These are phyloP conservation scores for Stellera chamaejasme DNA, from an alignment of 345 rosid genomes.

Conservation along the genomic window DNA sequence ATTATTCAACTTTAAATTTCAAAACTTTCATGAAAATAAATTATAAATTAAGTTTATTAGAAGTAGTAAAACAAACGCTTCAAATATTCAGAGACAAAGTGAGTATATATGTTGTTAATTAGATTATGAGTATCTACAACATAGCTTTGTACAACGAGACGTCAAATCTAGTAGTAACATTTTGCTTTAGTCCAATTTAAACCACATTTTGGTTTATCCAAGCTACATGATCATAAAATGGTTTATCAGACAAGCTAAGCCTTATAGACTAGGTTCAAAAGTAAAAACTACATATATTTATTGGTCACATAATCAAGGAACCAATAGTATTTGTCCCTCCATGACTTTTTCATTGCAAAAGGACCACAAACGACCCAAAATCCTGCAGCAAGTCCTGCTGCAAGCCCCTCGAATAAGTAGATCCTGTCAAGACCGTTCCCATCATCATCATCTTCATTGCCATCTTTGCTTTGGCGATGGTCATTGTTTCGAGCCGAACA, in stretches of 20 bases:
- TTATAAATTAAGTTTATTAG: too few species aligned
- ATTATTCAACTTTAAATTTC: too few species aligned
- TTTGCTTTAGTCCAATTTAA: constrained; percentile 35
- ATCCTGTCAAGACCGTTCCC: neutral
- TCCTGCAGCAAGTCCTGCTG: neutral
- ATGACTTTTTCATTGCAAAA: constrained; percentile 7
- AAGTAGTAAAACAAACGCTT: too few species aligned
- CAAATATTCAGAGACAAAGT: too few species aligned
- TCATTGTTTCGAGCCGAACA: neutral
- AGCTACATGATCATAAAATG: constrained; percentile 44
- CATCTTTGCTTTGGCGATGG: too few species aligned
- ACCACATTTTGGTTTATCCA: constrained; percentile 56
- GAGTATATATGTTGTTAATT: too few species aligned
- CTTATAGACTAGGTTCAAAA: too few species aligned
- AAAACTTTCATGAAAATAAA: too few species aligned
- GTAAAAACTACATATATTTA: neutral
- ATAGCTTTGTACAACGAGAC: constrained; percentile 40
- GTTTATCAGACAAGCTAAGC: constrained; percentile 2
- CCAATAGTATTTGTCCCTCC: neutral
- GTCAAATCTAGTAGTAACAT: constrained; percentile 47
- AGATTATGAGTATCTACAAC: too few species aligned
- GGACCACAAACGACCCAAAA: constrained; percentile 9
- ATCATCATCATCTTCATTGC: neutral
- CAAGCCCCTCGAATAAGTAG: neutral
- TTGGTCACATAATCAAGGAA: neutral